Conservation (phyloP, 2,329 filamentous ascomycete species). For the Zymoseptoria ardabiliae region DNA sequence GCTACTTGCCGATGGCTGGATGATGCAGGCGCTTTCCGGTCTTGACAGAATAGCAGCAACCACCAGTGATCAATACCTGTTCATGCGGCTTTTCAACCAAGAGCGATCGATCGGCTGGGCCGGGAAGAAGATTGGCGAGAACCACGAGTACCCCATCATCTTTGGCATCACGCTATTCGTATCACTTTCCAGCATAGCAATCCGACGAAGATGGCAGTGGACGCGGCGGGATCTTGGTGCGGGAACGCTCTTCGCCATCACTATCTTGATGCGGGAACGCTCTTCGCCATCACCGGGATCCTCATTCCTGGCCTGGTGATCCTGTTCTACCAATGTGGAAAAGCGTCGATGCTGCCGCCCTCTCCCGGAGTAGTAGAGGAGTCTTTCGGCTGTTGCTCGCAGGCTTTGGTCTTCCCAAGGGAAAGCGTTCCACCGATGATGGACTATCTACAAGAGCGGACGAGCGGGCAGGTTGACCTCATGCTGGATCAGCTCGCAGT, state of each 20-base stretch:
- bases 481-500: background rate
- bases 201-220: background rate
- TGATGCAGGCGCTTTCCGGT: background rate
- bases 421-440: background rate
- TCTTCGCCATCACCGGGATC: background rate
- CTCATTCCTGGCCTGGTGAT: background rate
- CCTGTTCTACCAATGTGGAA: background rate
- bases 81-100: background rate
- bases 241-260: background rate
- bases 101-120: background rate
- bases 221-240: background rate
- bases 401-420: background rate
- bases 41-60: background rate
- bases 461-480: background rate
- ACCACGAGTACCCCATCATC: background rate
- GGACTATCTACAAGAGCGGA: background rate
- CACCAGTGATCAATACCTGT: background rate
- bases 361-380: background rate
- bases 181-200: background rate
- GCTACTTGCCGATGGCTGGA: background rate
- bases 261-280: background rate
- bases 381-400: background rate
- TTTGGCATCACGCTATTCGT: background rate
- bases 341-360: background rate
- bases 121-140: background rate